A percentile compares a stretch with the other conserved stretches of the same genome.
Conservation (phyloP, 2,329 filamentous ascomycete genomes). For the Hypomyces perniciosus region DNA sequence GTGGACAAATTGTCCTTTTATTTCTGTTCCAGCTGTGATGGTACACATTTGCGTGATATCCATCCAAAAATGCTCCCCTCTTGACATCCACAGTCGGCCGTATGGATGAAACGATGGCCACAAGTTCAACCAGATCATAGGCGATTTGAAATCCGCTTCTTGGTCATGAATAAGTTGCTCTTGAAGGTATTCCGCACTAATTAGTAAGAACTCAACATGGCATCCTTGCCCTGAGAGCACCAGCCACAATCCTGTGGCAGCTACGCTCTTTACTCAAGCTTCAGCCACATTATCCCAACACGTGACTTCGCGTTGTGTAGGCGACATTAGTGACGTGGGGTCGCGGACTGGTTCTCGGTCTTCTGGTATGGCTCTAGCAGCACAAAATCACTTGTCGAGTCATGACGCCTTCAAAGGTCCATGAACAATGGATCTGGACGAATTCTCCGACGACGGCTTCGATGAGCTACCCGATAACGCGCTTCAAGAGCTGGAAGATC, state of each 20-base stretch:
- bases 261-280: neutral
- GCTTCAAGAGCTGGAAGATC: constrained; percentile 57
- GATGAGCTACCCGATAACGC: constrained; percentile 53
- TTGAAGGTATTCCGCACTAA: too few species aligned
- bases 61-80: too few species aligned
- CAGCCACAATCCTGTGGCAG: neutral
- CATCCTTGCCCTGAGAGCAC: neutral
- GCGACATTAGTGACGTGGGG: neutral
- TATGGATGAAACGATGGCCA: too few species aligned
- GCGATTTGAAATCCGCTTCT: too few species aligned
- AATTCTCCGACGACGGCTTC: constrained; percentile 59
- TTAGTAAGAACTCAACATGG: too few species aligned
- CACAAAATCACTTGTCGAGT: constrained; percentile 4
- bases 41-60: too few species aligned
- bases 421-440: constrained; percentile 41
- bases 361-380: neutral
- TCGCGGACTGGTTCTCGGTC: neutral
- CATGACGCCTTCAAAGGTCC: constrained; percentile 15
- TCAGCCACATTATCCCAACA: constrained; percentile 13
- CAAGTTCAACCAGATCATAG: too few species aligned
- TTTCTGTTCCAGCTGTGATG: too few species aligned
- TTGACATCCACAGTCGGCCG: too few species aligned
- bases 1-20: too few species aligned
- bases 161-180: too few species aligned
- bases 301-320: constrained; percentile 27